Evolutionary conservation across 495 filamentous ascomycete genomes (phyloP), one percentile per base, ranked within the genome.

Genomic region (Podospora sp.): DNA sequence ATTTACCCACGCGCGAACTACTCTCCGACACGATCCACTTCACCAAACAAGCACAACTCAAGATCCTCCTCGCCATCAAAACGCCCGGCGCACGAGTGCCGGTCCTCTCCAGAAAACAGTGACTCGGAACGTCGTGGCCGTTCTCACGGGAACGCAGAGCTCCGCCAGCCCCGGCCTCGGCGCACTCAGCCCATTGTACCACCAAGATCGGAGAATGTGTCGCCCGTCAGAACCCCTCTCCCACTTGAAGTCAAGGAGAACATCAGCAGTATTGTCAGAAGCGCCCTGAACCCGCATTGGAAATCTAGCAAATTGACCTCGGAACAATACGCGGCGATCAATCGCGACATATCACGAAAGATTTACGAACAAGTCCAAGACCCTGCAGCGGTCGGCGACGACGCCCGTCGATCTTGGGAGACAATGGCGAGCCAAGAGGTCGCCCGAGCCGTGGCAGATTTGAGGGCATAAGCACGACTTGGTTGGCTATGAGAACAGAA

Each of bases 301-400:
- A 81, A 90, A 67, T 86, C 87, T 14, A 87, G 87, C 63, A 80
- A 87, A 53, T 80, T 97, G 11, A 89, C 88, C 35, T 89, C 91
- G 70, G 89, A 96, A 50, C 90, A 97, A 75, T 97, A 92, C 78
- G 93, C 89, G 6, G 86, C 89, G 55, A 93, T 97, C 78, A 97
- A 97, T 75, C 87, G 92, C 55, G 89, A 87, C 40, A 87, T 97
- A 26, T 95, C 91, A 16, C 86, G 91, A 20, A 89, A 86, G 78
- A 79, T 97, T n/a, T 97, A 97, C 74, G 91, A 96, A 49, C 86
- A 87, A 46, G 87, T 94, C 16, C 86, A 85, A 6, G 87, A 89
- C 55, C 81, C 82, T 0, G 81, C 84, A n/a, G 66, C 74, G 2
- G 69, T 80, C 29, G 83, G 87, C 35, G 80, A 86, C 11, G 83